Evolutionary conservation across 495 filamentous ascomycete species (phyloP), one percentile per base, ranked within the genome.

Genomic region (Neurospora sp.): DNA sequence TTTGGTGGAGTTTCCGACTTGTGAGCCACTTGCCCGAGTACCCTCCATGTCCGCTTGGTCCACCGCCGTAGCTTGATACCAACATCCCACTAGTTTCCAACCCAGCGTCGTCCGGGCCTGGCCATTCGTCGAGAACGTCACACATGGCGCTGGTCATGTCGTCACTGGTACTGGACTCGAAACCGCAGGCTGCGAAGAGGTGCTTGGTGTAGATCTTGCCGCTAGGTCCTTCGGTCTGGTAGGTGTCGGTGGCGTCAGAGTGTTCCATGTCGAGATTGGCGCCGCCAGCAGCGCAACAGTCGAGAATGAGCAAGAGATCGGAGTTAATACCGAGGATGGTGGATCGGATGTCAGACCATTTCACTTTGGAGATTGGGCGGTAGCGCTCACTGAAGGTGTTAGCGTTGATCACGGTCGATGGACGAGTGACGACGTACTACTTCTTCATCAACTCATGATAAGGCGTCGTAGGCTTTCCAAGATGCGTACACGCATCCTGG

Each of bases 111-210:
- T 8, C 40, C 22, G 53, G 71, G 16, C 45, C 72, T 53, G 53
- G 53, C 72, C 74, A 78, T 39, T 75, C 75, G 41, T 78, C 75
- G 1, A 81, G 72, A 16, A 80, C 76, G 27, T 79, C 74, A 70
- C 79, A 81, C 76, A 81, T 69, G 12, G 75, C 77, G 20, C 76
- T 77, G 48, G 79, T 81, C 79, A 81, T 81, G 75, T 80, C 78
- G 74, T 79, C 79, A n/a, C 59, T 72, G n/a, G 78, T 81, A 48
- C 70, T 75, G n/a, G 76, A 78, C 71, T 81, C 79, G 71, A 81
- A 81, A 14, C 78, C 79, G 75, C 79, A 81, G 3, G 79, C 79
- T 9, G 79, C 79, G 14, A 80, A 79, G 1, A 81, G 76, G 69
- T 81, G 79, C 69, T 81, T 81, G 72, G 79, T 80, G 76, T 77